Conservation (phyloP, 345 rosid species). For the Limnanthes douglasii region DNA sequence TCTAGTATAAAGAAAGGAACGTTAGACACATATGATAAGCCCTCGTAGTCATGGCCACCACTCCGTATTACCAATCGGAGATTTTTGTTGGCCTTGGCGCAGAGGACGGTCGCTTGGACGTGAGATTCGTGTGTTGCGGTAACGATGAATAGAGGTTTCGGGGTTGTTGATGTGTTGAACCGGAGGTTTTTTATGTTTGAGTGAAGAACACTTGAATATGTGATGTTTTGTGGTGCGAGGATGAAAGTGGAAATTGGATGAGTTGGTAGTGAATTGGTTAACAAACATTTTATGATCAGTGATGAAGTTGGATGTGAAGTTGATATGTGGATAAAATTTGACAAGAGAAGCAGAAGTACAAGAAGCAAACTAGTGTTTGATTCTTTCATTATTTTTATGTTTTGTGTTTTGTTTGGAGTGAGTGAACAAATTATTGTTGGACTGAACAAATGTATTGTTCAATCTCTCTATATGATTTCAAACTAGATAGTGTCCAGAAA, state of each 20-base stretch:
- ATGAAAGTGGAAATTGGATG: slow-evolving; percentile 8
- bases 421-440: too few relatives aligned
- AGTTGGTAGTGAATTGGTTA: slow-evolving; percentile 8
- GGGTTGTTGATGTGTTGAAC: slow-evolving; percentile 23
- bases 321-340: slow-evolving; percentile 5
- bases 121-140: slow-evolving; percentile 27
- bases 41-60: slow-evolving; percentile 49
- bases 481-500: too few relatives aligned
- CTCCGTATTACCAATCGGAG: slow-evolving; percentile 29
- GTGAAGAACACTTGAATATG: slow-evolving; percentile 8
- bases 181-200: slow-evolving; percentile 28
- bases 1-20: slow-evolving; percentile 30
- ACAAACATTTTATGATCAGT: slow-evolving; percentile 5
- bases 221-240: too few relatives aligned
- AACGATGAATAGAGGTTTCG: slow-evolving; percentile 27
- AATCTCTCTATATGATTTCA: too few relatives aligned
- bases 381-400: too few relatives aligned
- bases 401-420: too few relatives aligned
- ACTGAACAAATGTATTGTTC: too few relatives aligned
- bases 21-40: slow-evolving; percentile 32
- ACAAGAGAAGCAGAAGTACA: not conserved
- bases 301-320: too few relatives aligned
- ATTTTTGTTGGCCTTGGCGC: slow-evolving; percentile 14
- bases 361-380: not conserved
- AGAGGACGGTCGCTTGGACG: slow-evolving; percentile 26